Evolutionary conservation across 441 rosid genomes (phyloP), one percentile per base, ranked within the genome.

Genomic region (Pelargonium cotyledonis): DNA sequence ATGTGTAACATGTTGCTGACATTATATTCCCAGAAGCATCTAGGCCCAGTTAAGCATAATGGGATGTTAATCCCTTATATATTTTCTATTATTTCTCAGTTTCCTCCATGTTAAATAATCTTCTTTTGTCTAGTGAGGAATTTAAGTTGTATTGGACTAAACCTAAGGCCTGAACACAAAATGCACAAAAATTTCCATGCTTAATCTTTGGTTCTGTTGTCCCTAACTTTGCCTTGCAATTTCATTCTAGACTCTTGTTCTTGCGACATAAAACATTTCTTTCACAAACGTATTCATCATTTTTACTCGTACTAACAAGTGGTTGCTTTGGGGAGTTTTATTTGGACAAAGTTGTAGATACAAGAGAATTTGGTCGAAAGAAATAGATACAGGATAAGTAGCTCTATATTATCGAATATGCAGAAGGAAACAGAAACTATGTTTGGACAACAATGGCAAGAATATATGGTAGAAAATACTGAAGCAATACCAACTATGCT

Each of bases 261-360:
- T 58, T 21, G 63, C 31, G 11, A 21, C 63, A 58, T 58, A 58
- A 58, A 11, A 19, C 62, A 16, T 18, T 19, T 18, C 62, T 57
- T 16, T 26, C 29, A 19, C 14, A 10, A 58, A 58, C 8, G 21
- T 58, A 19, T 58, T 51, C 0, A 58, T 58, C 63, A 58, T 58
- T 58, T 58, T 21, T 58, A 58, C 11, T 8, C 31, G 4, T 58
- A 21, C 9, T 58, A 19, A 40, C 11, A 58, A 57, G 23, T 16
- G 5, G 26, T 58, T 18, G 10, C 63, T 19, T 58, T 10, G 21
- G 23, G 29, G 63, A 58, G 63, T 21, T 58, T 58, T 21, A 57
- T 57, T 57, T 57, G 21, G 29, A 57, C 63, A 57, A 57, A 57
- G 10, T 16, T 57, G 63, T 23, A 57, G 31, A 57, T 57, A 57